Conservation (phyloP, 345 rosid genomes). For the Eucalyptus coolabah region DNA sequence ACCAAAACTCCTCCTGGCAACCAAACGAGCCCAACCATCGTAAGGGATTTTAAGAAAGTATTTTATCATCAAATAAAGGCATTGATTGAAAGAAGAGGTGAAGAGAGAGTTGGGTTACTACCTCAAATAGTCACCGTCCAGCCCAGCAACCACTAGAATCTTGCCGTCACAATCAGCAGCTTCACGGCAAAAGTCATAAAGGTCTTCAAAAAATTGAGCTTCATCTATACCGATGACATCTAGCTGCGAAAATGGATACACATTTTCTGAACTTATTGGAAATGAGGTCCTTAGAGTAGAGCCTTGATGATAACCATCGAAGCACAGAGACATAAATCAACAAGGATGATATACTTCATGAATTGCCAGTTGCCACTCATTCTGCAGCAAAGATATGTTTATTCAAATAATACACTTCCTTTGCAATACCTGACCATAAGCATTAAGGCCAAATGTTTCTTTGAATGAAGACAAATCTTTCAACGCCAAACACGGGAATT, state of each 20-base stretch:
- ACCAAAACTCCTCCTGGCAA: conserved; percentile 63
- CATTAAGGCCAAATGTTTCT: conserved; percentile 38
- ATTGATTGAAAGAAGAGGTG: neutral
- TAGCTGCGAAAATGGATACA: conserved; percentile 17
- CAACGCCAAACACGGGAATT: conserved; percentile 64
- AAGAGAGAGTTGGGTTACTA: neutral
- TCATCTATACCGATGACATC: conserved; percentile 96
- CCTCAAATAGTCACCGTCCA: conserved; percentile 88
- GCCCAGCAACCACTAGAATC: conserved; percentile 76
- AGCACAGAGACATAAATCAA: neutral
- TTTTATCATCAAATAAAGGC: neutral
- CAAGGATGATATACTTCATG: neutral
- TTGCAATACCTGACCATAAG: conserved; percentile 42
- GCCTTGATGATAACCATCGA: neutral
- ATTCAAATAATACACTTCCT: neutral
- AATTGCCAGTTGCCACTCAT: neutral
- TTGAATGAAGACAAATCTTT: conserved; percentile 45
- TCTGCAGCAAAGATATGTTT: neutral
- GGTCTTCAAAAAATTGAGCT: conserved; percentile 83
- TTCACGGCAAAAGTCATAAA: conserved; percentile 75
- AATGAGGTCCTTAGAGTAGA: neutral
- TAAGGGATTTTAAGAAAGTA: neutral
- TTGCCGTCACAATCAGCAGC: conserved; percentile 84
- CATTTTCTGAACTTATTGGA: neutral
- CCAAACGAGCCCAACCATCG: neutral